Evolutionary conservation across 495 filamentous ascomycete species (phyloP).

Genomic region (Penicillium antarcticum): DNA sequence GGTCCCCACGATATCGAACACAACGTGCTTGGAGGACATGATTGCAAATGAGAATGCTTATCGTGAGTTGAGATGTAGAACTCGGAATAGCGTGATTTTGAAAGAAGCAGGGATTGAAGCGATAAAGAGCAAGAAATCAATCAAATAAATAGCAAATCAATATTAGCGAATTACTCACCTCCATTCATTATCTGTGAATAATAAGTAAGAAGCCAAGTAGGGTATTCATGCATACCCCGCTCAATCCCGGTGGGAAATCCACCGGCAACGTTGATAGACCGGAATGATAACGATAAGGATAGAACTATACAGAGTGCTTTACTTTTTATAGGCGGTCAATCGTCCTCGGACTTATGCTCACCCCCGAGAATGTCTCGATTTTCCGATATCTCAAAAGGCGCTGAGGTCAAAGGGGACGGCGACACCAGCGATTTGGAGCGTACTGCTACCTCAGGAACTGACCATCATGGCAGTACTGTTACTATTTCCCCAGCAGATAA

Average conservation of each 20-base stretch:
- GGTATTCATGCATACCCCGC: not conserved
- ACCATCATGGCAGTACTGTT: slow-evolving; percentile 11
- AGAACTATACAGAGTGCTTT: not conserved
- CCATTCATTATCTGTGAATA: too few species aligned
- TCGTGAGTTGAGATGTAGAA: not conserved
- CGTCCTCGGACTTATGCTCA: not conserved
- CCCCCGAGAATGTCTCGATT: not conserved
- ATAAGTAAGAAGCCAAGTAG: too few species aligned
- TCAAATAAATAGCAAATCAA: not conserved
- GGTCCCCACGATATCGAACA: slow-evolving; percentile 43
- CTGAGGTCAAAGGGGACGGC: not conserved
- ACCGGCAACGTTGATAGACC: too few species aligned
- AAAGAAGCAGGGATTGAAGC: not conserved
- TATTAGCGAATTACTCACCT: not conserved
- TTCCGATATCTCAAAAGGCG: not conserved
- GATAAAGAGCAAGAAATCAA: too few species aligned
- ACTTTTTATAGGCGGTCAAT: not conserved
- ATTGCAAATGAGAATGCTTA: not conserved
- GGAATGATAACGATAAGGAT: not conserved
- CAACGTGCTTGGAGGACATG: slow-evolving; percentile 32
- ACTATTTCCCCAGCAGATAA: slow-evolving; percentile 6
- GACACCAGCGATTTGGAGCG: slow-evolving; percentile 14
- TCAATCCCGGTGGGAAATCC: slow-evolving; percentile 8
- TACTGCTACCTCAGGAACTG: slow-evolving; percentile 11
- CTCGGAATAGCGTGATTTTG: not conserved